Base-by-base conservation (phyloP, 208 protist genomes). In the Trypanosoma avium region DNA sequence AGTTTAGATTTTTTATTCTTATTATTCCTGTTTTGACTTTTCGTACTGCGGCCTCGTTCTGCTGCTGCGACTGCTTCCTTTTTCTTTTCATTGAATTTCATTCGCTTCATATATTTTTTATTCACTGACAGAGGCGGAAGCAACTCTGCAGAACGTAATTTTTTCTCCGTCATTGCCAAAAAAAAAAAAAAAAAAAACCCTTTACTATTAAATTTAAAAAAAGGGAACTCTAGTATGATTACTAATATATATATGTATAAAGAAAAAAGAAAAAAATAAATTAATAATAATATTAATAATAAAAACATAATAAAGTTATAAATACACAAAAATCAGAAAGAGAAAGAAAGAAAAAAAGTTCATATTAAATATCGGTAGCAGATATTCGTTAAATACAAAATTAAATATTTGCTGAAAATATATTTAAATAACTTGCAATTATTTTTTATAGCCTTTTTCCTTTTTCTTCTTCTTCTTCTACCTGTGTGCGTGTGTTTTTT, bases 81-180 rank as follows among this genome's bases (percentile, higher is more conserved):
- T 27, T 58, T 58, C 64, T 62, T 82, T 26, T 70, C 66, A 12
- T 74, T 66, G n/a, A 79, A 79, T 73, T 77, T 73, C 58, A 86
- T 58, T 43, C 59, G 75, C 40, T 83, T 80, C 33, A 82, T 74
- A 47, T 79, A 89, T 30, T 79, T 77, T 64, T 87, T 86, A 55
- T 94, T 94, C 26, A 54, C 42, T 40, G 58, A 55, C 36, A 79
- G 43, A 10, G 19, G 24, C 26, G 66, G 59, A 4, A 79, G 38
- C 26, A 69, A 24, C 48, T 35, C 43, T 27, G 15, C 29, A 21
- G 26, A 22, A 32, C 22, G 21, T 35, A 48, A n/a, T 47, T 70
- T 58, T 48, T 58, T 67, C 19, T 21, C 35, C 61, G 24, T 61
- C 42, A 52, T 52, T 27, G 7, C 55, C 10, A 38, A 10, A 38